Conservation (phyloP, 352 stramenopile genomes). For the Phytopythium montanum region DNA sequence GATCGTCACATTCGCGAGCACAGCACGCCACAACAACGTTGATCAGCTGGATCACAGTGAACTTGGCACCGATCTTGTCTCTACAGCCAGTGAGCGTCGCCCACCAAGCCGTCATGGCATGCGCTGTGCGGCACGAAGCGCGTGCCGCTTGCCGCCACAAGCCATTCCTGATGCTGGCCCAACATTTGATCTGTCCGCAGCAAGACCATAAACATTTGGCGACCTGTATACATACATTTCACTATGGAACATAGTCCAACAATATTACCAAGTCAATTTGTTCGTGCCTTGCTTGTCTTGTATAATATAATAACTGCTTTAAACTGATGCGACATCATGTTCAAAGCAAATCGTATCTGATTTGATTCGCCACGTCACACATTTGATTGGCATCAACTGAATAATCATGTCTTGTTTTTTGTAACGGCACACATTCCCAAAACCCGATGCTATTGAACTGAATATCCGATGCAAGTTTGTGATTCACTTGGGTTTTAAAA, state of each 20-base stretch:
- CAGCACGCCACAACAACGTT: background rate
- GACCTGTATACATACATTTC: background rate
- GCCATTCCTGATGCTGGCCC: no score
- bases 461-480: background rate
- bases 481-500: background rate
- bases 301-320: no score
- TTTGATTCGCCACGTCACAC: no score
- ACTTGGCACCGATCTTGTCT: background rate
- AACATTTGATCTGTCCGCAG: slow-evolving; percentile 6
- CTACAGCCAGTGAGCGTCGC: background rate
- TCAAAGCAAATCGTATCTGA: background rate
- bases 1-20: background rate
- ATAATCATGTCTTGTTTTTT: background rate
- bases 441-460: background rate
- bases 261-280: background rate
- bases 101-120: background rate
- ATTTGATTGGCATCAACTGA: background rate
- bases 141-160: background rate
- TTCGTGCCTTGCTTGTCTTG: no score
- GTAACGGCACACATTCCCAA: background rate
- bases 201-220: background rate
- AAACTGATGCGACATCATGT: no score
- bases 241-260: background rate
- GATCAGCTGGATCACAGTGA: background rate
- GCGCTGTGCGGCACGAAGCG: background rate